These are phyloP conservation scores for Pythium aquatile DNA, from an alignment of 352 stramenopile species.

Conservation along the genomic window DNA sequence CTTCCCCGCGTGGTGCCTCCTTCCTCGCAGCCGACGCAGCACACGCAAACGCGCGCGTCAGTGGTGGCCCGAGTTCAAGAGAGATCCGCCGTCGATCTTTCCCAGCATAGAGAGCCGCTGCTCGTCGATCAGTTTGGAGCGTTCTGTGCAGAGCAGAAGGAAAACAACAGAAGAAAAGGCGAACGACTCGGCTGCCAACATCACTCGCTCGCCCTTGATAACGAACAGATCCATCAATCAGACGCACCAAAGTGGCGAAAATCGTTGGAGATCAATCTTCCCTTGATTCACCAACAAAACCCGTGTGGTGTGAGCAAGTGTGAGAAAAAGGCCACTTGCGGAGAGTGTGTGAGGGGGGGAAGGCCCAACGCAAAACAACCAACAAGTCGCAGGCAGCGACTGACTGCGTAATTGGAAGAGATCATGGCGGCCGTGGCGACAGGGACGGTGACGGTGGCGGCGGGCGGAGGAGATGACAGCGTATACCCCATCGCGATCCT, in stretches of 20 bases:
- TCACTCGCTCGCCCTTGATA: neutral
- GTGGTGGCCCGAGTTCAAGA: neutral
- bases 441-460: constrained; percentile 3
- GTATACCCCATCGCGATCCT: constrained; percentile 89
- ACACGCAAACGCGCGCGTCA: neutral
- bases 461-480: constrained; percentile 49
- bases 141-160: neutral
- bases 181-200: neutral
- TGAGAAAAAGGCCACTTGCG: constrained; percentile 25
- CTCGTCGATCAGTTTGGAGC: neutral
- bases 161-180: constrained; percentile 1
- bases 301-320: constrained; percentile 7
- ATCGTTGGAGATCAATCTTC: neutral
- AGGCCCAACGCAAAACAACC: constrained; percentile 6
- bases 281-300: constrained; percentile 6
- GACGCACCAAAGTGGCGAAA: neutral
- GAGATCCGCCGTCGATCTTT: neutral
- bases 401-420: neutral
- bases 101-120: neutral
- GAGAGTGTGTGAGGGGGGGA: constrained; percentile 10
- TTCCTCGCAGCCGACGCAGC: neutral
- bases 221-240: neutral
- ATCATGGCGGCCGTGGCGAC: constrained; percentile 7
- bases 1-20: neutral
- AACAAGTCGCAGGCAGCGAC: neutral